Base-by-base conservation (phyloP, 2,329 filamentous ascomycete species). In the Sclerotinia glacialis region DNA sequence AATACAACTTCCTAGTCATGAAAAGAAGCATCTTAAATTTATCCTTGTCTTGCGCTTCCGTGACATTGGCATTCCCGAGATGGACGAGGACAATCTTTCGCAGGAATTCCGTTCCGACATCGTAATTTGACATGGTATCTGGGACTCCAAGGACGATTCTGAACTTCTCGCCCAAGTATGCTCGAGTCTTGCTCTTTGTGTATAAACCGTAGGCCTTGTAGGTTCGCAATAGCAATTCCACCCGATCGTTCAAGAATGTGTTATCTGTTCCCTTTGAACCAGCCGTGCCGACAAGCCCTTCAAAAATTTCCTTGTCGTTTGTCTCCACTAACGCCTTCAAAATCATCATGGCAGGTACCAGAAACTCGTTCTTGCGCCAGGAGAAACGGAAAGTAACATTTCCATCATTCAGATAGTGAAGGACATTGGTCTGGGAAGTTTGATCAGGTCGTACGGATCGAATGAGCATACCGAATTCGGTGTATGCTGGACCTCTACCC, bases 311-410 rank as follows among this genome's bases (percentile, higher is more conserved):
- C 67, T 92, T 87, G 76, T 99, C 95, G 76, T 97, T 99, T 21
- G 95, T 99, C 78, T 99, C 94, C 2, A 95, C 86, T 60, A 99
- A 82, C 1, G 95, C 94, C 81, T 98, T 99, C 71, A 99, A 80
- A 44, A 99, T 88, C 94, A 99, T 98, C 85, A 97, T 89, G 69
- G 93, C 91, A 0, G 95, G 95, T 2, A 99, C 86, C n/a, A 99
- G 86, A 75, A 92, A 99, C 78, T 99, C 95, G 72, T 93, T 92
- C 80, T 99, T 99, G 72, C 93, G 86, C 94, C 94, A 99, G 8
- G 94, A 97, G 79, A 99, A 99, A 66, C 95, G 86, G 79, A 99
- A 97, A 0, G 92, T 98, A 74, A 98, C 89, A 78, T 97, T 98
- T 71, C 95, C 95, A 77, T 99, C 95, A 73, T 85, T 92, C 66